Evolutionary conservation across 192 early-diverging fungal species (phyloP), one percentile per base, ranked within the genome.

Genomic region (Linnemannia schmuckeri): DNA sequence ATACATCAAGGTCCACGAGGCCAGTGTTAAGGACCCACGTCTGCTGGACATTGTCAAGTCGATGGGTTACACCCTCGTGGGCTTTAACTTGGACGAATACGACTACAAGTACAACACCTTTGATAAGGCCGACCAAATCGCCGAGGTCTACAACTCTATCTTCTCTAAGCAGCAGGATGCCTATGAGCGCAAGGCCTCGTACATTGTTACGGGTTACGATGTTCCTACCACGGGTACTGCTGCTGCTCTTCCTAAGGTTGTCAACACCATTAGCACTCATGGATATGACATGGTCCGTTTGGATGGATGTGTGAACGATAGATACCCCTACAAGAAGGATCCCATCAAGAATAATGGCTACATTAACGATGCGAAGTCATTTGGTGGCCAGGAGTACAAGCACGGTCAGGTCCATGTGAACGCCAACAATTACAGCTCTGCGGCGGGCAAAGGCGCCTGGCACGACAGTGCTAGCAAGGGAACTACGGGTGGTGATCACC

Each of bases 211-310:
- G 8, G 89, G 90, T 27, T 90, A 91, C 72, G 91, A 91, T 84
- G 90, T 91, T 46, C 91, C 91, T 33, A 78, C 85, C 27, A 91
- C 89, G 22, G 91, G 91, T 6, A 88, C 89, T 17, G 88, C 85
- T 17, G 82, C 88, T 17, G 91, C 86, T 9, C 72, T 91, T 37
- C 85, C 89, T 24, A 85, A 89, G 83, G 83, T 90, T 20, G 54
- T 91, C 38, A 88, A 85, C n/a, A 77, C 82, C 20, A 91, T 91
- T 49, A 68, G 87, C 52, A 76, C 90, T 1, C 63, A 88, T 37
- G 89, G 91, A 5, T 91, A 91, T 44, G 90, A 89, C 57, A 91
- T 91, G 91, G 91, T 91, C 12, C 82, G 91, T 41, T 52, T 91
- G 55, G 91, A 91, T 74, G 91, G 91, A n/a, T 91, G 91, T 76